Evolutionary conservation across 2,329 filamentous ascomycete genomes (phyloP).

Genomic region (Penicillium sp.): DNA sequence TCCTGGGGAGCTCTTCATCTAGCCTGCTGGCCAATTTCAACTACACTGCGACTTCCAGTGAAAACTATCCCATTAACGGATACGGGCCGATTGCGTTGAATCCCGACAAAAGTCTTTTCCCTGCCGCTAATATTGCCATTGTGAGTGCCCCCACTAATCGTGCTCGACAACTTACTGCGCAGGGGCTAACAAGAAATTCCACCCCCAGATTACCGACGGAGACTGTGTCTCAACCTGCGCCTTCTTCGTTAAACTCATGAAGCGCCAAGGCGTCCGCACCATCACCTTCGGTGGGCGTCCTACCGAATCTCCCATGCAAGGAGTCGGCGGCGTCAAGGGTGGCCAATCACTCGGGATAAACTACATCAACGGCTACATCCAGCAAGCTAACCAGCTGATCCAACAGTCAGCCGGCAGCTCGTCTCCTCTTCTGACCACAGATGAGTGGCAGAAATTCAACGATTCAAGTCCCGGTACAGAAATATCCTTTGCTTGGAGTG

Average conservation of each 20-base stretch:
- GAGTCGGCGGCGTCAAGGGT: conserved; percentile 68
- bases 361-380: conserved; percentile 31
- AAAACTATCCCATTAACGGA: conserved; percentile 30
- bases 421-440: conserved; percentile 21
- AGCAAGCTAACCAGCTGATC: conserved; percentile 25
- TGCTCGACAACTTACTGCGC: neutral
- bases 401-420: conserved; percentile 15
- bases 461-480: conserved; percentile 23
- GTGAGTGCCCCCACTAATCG: conserved; percentile 16
- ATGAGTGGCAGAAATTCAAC: conserved; percentile 26
- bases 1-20: conserved; percentile 26
- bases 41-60: conserved; percentile 28
- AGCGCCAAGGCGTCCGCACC: conserved; percentile 58
- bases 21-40: conserved; percentile 34
- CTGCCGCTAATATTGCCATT: conserved; percentile 41
- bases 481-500: conserved; percentile 27
- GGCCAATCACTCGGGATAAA: conserved; percentile 36
- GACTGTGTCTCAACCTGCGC: conserved; percentile 64
- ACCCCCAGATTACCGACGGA: conserved; percentile 55
- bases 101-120: conserved; percentile 30
- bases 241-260: conserved; percentile 60
- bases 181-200: conserved; percentile 3
- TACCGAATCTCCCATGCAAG: conserved; percentile 59
- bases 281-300: conserved; percentile 65
- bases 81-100: conserved; percentile 30